Base-by-base conservation (phyloP, 1,284 basidiomycete genomes). In the Anthracocystis panici-leucophaei region DNA sequence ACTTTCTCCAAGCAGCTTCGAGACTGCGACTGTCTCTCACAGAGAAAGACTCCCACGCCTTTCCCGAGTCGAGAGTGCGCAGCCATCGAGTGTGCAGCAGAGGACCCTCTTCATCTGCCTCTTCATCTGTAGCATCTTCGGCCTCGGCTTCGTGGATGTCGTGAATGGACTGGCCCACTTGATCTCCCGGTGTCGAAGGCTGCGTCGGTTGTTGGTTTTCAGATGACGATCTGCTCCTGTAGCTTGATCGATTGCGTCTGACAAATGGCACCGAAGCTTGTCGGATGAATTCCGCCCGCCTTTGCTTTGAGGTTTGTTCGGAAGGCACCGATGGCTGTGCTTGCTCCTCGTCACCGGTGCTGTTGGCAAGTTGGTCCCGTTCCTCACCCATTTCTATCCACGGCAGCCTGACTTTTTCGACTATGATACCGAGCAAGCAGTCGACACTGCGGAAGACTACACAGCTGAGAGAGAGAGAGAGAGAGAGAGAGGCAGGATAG, bases 261-360 rank as follows among this genome's bases (percentile, higher is more conserved):
- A 64, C 58, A 11, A 70, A 59, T 0, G 72, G 72, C 21, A 57
- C 57, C 31, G 72, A 75, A 18, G 72, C 72, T 48, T 75, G 66
- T 7, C 72, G 63, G n/a, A 75, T 69, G 57, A 75, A 75, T 11
- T 66, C 65, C 18, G 60, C 72, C 49, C 72, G 52, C 29, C 72
- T 41, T 25, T 69, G 62, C 33, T 75, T 75, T 0, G 72, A 66
- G 0, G 62, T 48, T 42, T 53, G 61, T 9, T 68, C 71, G 51
- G 57, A 50, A 20, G 57, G 5, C 10, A 12, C 40, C n/a, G 40
- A 14, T 5, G 44, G n/a, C 21, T 61, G 46, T 20, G 25, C 31
- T 5, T 50, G 67, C 38, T 65, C 62, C 10, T 65, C 67, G 20
- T 65, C 62, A 31, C 44, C 50, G 5, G 62, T 61, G 57, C 62